Evolutionary conservation across 1,284 basidiomycete genomes (phyloP).

Genomic region (Trametes versicolor): DNA sequence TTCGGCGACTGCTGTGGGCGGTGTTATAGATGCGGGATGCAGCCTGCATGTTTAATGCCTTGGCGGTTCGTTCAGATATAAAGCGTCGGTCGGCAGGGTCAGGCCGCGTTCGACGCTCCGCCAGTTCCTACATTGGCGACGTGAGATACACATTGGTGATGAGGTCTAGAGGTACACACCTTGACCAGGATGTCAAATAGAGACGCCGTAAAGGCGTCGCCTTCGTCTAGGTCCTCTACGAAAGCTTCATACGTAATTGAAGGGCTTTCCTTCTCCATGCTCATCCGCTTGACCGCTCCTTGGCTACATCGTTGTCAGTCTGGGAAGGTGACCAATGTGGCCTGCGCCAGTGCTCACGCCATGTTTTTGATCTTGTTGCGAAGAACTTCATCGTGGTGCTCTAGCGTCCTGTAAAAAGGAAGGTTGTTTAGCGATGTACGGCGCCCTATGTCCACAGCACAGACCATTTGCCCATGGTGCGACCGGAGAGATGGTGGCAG

Average conservation of each 20-base stretch:
- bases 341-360: constrained; percentile 60
- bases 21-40: constrained; percentile 63
- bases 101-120: constrained; percentile 68
- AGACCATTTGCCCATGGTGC: constrained; percentile 46
- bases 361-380: constrained; percentile 73
- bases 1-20: constrained; percentile 33
- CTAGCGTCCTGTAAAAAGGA: constrained; percentile 61
- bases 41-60: constrained; percentile 64
- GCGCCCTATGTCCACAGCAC: constrained; percentile 14
- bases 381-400: constrained; percentile 74
- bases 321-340: neutral
- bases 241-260: constrained; percentile 74
- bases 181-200: constrained; percentile 77
- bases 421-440: constrained; percentile 15
- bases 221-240: constrained; percentile 74
- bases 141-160: constrained; percentile 3
- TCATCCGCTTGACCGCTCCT: constrained; percentile 70
- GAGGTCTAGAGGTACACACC: constrained; percentile 51
- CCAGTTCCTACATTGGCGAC: constrained; percentile 64
- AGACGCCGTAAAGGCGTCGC: constrained; percentile 78
- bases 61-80: constrained; percentile 71
- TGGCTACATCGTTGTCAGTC: constrained; percentile 51
- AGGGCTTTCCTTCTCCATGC: constrained; percentile 65
- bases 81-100: constrained; percentile 62
- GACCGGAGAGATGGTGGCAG: constrained; percentile 22